These are phyloP conservation scores for Leucocoprinus birnbaumii DNA, from an alignment of 768 basidiomycete species.

Conservation along the genomic window DNA sequence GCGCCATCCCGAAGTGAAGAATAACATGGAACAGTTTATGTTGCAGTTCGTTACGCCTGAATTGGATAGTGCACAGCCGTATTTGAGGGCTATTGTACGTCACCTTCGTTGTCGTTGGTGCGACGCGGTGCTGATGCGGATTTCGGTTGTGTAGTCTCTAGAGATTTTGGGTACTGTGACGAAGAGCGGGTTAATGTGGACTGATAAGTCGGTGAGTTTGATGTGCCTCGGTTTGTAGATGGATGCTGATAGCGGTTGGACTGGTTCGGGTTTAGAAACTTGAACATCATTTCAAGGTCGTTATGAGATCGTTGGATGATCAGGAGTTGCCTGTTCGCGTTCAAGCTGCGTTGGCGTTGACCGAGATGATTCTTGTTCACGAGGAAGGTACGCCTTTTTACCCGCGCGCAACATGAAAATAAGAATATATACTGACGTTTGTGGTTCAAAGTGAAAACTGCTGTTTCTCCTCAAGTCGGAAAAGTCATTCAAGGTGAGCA, in stretches of 20 bases:
- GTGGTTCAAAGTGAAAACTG: constrained; percentile 52
- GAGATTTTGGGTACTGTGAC: constrained; percentile 77
- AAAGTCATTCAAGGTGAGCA: constrained; percentile 80
- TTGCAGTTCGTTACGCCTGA: constrained; percentile 72
- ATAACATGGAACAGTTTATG: constrained; percentile 76
- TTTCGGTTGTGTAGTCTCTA: constrained; percentile 59
- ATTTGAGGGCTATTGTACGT: constrained; percentile 76
- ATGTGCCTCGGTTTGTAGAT: neutral
- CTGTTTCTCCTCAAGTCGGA: constrained; percentile 74
- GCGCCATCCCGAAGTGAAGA: constrained; percentile 78
- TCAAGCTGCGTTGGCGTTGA: constrained; percentile 77
- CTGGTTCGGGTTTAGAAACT: constrained; percentile 56
- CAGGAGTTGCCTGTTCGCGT: constrained; percentile 80
- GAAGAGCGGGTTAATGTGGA: constrained; percentile 68
- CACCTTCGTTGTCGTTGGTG: neutral
- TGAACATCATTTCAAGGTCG: constrained; percentile 58
- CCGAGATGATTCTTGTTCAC: constrained; percentile 66
- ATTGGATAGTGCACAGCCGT: constrained; percentile 63
- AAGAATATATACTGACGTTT: neutral
- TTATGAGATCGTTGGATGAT: constrained; percentile 72
- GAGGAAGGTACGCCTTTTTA: constrained; percentile 45
- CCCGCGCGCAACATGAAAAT: neutral
- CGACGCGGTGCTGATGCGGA: too few species aligned
- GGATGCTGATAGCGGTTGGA: neutral
- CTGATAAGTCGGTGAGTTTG: constrained; percentile 51